Evolutionary conservation across 139 green algal genomes (phyloP).

Genomic region (Monoraphidium neglectum): DNA sequence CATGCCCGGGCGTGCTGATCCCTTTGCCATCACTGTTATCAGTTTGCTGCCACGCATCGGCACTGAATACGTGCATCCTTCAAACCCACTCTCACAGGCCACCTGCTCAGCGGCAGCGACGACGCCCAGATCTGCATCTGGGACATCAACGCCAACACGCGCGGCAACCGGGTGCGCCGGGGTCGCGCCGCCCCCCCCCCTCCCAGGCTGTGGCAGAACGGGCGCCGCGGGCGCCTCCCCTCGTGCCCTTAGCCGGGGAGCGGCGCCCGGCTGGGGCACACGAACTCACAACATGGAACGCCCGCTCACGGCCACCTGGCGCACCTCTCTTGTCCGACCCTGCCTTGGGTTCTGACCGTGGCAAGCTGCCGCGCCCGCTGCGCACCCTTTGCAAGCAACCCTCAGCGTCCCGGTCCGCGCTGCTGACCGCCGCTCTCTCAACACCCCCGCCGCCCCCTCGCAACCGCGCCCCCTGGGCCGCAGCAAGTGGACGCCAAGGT

Average conservation of each 20-base stretch:
- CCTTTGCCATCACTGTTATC: too few species aligned
- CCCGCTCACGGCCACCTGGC: too few species aligned
- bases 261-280: too few species aligned
- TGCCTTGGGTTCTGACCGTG: not conserved
- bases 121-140: constrained; percentile 99
- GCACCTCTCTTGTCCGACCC: too few species aligned
- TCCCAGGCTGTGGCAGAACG: too few species aligned
- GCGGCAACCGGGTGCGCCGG: constrained; percentile 16
- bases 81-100: constrained; percentile 30
- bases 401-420: not conserved
- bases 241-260: too few species aligned
- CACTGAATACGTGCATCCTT: too few species aligned
- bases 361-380: not conserved
- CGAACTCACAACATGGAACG: too few species aligned
- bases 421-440: not conserved
- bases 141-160: constrained; percentile 79
- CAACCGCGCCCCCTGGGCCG: not conserved
- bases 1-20: too few species aligned
- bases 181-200: too few species aligned
- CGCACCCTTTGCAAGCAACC: not conserved
- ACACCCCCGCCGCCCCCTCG: not conserved
- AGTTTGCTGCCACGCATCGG: too few species aligned
- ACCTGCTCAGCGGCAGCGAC: constrained; percentile 95
- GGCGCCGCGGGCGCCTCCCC: too few species aligned
- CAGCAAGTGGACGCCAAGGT: constrained; percentile 71